These are phyloP conservation scores for Sisymbrium irio DNA, from an alignment of 345 rosid genomes.

Conservation along the genomic window DNA sequence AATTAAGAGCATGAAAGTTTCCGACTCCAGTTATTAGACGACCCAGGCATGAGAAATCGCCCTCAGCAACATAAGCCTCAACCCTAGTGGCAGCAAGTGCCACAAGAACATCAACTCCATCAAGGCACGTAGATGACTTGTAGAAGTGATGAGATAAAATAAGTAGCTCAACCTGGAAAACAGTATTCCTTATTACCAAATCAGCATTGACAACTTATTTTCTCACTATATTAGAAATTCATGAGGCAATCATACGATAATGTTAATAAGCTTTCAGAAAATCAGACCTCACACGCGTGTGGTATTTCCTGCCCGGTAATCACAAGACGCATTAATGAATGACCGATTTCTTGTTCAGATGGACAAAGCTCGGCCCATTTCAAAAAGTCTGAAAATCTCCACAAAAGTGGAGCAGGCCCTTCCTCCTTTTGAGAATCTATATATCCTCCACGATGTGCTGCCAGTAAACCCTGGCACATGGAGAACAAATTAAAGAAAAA, in stretches of 20 bases:
- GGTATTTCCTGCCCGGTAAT: slow-evolving; percentile 98
- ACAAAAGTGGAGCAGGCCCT: slow-evolving; percentile 94
- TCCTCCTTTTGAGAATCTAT: slow-evolving; percentile 95
- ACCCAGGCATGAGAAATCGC: slow-evolving; percentile 92
- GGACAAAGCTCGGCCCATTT: slow-evolving; percentile 99
- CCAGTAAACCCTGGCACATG: slow-evolving; percentile 74
- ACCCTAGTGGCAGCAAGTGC: slow-evolving; percentile 98
- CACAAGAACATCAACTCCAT: slow-evolving; percentile 98
- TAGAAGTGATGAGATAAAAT: slow-evolving; percentile 96
- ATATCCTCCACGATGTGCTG: slow-evolving; percentile 99
- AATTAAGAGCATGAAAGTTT: slow-evolving; percentile 91
- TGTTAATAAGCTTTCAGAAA: not conserved
- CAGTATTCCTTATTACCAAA: slow-evolving; percentile 14
- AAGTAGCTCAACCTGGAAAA: slow-evolving; percentile 87
- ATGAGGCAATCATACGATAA: slow-evolving; percentile 1
- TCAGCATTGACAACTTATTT: slow-evolving; percentile 1
- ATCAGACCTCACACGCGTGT: slow-evolving; percentile 90
- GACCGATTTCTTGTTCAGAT: slow-evolving; percentile 96
- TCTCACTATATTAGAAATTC: not conserved
- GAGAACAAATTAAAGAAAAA: slow-evolving; percentile 13
- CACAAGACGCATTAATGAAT: slow-evolving; percentile 98
- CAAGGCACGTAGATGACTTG: slow-evolving; percentile 97
- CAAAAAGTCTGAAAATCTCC: slow-evolving; percentile 97
- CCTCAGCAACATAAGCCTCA: slow-evolving; percentile 90
- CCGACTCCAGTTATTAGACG: slow-evolving; percentile 95